Base-by-base conservation (phyloP, 2,329 filamentous ascomycete species). In the Diplodia sapinea region DNA sequence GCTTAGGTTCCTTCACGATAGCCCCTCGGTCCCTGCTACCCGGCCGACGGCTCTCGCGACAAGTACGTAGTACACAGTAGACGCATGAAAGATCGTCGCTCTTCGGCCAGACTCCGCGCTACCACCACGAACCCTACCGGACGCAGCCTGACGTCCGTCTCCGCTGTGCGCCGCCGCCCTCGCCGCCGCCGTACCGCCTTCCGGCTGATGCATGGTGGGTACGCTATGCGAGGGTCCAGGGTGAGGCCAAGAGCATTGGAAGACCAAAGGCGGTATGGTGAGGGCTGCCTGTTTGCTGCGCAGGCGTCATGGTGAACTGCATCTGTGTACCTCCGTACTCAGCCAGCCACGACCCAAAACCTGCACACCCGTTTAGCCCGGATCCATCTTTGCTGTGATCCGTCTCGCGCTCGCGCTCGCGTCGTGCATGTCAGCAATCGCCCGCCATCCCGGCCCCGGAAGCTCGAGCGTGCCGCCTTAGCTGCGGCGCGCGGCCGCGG, bases 51-150 rank as follows among this genome's bases (percentile, higher is more conserved):
- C 36, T 26, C 38, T 23, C 20, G 57, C 57, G 23, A 38, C 23
- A 26, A 36, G 38, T 40, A 23, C 13, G 23, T 31, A 43, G 57
- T 38, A 11, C 33, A 8, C 8, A 1, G 33, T 36, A 13, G 36
- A 26, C 47, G 59, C 59, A 63, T 63, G 59, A 63, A 63, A 51
- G 59, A 63, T 63, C 59, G 47, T 51, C 59, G 59, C 38, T 31
- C 59, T 20, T 52, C 59, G 59, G 43, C 47, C 31, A 29, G 59
- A 31, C 47, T 36, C 59, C 59, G 47, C 59, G 59, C 56, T 49
- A 33, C 31, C 31, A 56, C 56, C 56, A 61, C 59, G 26, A 11
- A 49, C 43, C n/a, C 59, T 51, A 51, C 43, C n/a, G 47, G 6
- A 26, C 59, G n/a, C 23, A 51, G 43, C 33, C 47, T 63, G 59